phyloP scores from a whole-genome alignment of 2,329 filamentous ascomycete genomes.

The Apiospora kogelbergensis region DNA sequence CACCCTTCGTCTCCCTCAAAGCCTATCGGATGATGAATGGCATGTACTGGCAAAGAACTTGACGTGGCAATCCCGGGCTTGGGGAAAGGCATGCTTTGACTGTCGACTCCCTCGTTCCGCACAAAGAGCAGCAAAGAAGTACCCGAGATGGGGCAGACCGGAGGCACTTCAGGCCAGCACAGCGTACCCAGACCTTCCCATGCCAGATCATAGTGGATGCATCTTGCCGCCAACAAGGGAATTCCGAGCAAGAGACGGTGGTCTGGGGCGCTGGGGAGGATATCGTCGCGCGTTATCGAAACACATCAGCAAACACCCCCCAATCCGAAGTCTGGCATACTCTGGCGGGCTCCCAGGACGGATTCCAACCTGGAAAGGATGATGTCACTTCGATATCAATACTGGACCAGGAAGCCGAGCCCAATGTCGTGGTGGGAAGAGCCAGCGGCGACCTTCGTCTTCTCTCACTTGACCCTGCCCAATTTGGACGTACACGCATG shows the following conservation, averaged over 20 bases:
- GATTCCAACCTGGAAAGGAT: conserved; percentile 44
- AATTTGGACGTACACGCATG: conserved; percentile 30
- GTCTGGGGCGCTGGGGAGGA: conserved; percentile 54
- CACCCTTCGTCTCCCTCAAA: conserved; percentile 34
- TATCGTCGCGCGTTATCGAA: conserved; percentile 42
- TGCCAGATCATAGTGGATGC: conserved; percentile 52
- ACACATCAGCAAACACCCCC: conserved; percentile 18
- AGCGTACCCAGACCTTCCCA: conserved; percentile 33
- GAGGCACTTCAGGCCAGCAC: conserved; percentile 12
- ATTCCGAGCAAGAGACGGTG: conserved; percentile 41
- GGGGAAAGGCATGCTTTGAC: conserved; percentile 49
- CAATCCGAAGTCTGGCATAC: conserved; percentile 35
- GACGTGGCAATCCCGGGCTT: conserved; percentile 52
- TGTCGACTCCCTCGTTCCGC: conserved; percentile 23
- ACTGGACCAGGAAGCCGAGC: conserved; percentile 31
- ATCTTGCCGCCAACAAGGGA: conserved; percentile 33
- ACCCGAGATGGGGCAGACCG: conserved; percentile 16
- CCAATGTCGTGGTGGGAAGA: conserved; percentile 45
- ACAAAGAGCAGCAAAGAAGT: conserved; percentile 18
- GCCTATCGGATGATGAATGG: conserved; percentile 31
- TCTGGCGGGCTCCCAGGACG: conserved; percentile 37
- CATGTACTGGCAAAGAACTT: conserved; percentile 41
- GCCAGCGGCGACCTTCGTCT: conserved; percentile 50
- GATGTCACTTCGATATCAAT: conserved; percentile 50
- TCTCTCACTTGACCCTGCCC: conserved; percentile 37